Evolutionary conservation across 306 rosid genomes (phyloP).

Genomic region (Chamaecrista fasciculata): DNA sequence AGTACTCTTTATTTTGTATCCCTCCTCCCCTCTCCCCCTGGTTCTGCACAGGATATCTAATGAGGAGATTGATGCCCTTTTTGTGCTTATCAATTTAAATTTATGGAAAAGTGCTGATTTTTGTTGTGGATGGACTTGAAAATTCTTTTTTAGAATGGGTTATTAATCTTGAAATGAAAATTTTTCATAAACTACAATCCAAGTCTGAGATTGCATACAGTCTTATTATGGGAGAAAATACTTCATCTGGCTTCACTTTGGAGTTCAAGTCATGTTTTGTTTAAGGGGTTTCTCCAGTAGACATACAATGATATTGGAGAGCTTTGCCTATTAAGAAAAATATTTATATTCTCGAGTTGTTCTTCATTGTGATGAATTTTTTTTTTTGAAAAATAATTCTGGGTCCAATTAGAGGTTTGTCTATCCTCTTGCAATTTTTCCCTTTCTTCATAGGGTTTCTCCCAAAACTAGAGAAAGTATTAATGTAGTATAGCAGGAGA

Average conservation of each 20-base stretch:
- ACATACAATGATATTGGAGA: neutral
- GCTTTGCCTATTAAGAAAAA: too few species aligned
- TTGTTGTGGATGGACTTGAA: neutral
- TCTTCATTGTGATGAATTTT: neutral
- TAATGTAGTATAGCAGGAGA: neutral
- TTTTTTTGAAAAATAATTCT: too few species aligned
- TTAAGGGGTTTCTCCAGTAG: neutral
- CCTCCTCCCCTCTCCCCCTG: neutral
- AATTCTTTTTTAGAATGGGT: neutral
- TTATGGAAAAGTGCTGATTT: neutral
- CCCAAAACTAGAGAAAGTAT: neutral
- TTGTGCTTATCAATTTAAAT: neutral
- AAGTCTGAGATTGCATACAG: neutral
- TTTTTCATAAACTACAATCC: neutral
- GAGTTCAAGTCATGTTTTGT: neutral
- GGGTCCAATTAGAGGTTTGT: neutral
- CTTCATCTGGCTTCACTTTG: neutral
- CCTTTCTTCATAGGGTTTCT: neutral
- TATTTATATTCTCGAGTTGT: neutral
- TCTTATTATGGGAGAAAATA: neutral
- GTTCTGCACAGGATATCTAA: neutral
- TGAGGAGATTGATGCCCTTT: neutral
- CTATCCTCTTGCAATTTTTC: neutral
- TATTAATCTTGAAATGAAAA: neutral
- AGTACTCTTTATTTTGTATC: neutral